Conservation (phyloP, 768 basidiomycete genomes). For the Zangia roseola region DNA sequence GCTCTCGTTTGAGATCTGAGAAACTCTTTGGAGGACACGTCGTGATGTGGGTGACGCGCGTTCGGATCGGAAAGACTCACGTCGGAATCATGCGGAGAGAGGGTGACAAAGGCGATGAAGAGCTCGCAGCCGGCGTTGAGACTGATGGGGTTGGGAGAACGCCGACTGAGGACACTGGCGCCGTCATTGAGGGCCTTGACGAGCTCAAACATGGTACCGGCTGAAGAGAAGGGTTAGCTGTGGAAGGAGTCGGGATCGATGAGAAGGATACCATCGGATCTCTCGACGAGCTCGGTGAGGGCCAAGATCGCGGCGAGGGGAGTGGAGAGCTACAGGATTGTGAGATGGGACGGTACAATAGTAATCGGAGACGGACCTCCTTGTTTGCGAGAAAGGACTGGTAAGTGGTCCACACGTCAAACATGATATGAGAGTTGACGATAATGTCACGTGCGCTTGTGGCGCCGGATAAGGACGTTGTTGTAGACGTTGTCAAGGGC, state of each 20-base stretch:
- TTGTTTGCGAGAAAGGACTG: constrained; percentile 60
- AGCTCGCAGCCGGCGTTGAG: constrained; percentile 88
- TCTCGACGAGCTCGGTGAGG: constrained; percentile 76
- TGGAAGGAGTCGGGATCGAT: not conserved
- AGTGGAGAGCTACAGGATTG: constrained; percentile 55
- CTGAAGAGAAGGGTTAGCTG: constrained; percentile 36
- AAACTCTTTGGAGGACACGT: constrained; percentile 57
- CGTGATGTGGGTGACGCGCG: constrained; percentile 7
- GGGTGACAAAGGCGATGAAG: constrained; percentile 86
- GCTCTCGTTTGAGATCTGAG: constrained; percentile 75
- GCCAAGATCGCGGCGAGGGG: constrained; percentile 89
- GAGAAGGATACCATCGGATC: constrained; percentile 66
- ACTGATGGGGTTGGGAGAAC: constrained; percentile 77
- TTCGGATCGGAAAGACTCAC: constrained; percentile 44
- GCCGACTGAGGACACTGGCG: constrained; percentile 57
- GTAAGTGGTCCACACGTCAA: constrained; percentile 56
- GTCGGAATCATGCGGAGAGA: constrained; percentile 77
- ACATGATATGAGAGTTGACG: constrained; percentile 17
- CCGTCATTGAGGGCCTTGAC: constrained; percentile 79
- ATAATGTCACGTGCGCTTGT: constrained; percentile 19
- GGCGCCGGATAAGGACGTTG: constrained; percentile 12
- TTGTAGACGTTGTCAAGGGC: constrained; percentile 28
- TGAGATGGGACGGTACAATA: not conserved
- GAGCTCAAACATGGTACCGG: constrained; percentile 92
- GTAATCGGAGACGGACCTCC: constrained; percentile 49